Evolutionary conservation across 345 rosid species (phyloP), one percentile per base, ranked within the genome.

Genomic region (Populus tremula): DNA sequence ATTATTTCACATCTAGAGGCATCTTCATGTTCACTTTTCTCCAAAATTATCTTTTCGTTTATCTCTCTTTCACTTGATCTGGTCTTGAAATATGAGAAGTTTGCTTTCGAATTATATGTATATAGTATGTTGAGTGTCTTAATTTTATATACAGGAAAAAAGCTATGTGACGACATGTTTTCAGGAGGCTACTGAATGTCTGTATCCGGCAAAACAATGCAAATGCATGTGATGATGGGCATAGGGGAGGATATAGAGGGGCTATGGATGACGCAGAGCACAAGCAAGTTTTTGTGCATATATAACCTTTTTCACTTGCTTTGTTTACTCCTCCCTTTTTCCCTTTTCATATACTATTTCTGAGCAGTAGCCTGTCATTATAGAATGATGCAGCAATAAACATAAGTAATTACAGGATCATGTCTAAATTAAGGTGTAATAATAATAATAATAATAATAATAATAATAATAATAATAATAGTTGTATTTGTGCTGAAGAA

Each of bases 31-130:
- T 66, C 38, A 39, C 33, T 35, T 54, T 43, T 72, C 68, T 65
- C 18, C 16, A 36, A 71, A 77, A 59, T n/a, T 82, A 36, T 73
- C 36, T 35, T 23, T 59, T 75, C 61, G 39, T 29, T 66, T 67
- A 12, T 31, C 53, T 59, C 14, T 29, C 27, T 81, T 25, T 76
- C 43, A 74, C 70, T 64, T 73, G 85, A 86, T 87, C 83, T 82
- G 83, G 56, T 86, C 88, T 86, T 78, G 89, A 82, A 75, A 84
- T 83, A 31, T 76, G 91, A 77, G 86, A 80, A 79, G 21, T 63
- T 70, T 64, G 36, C 38, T 73, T 66, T 74, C 74, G 64, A 41
- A 43, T 27, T 62, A 39, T 50, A 31, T 69, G 29, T 76, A 25
- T 25, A 25, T 25, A 18, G 14, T 53, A 65, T 4, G 75, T 39